Percentiles rank a stretch among this genome's conserved stretches.
These are phyloP conservation scores for Marchantia paleacea DNA, from an alignment of 225 moss, liverwort and hornwort species.

Conservation along the genomic window DNA sequence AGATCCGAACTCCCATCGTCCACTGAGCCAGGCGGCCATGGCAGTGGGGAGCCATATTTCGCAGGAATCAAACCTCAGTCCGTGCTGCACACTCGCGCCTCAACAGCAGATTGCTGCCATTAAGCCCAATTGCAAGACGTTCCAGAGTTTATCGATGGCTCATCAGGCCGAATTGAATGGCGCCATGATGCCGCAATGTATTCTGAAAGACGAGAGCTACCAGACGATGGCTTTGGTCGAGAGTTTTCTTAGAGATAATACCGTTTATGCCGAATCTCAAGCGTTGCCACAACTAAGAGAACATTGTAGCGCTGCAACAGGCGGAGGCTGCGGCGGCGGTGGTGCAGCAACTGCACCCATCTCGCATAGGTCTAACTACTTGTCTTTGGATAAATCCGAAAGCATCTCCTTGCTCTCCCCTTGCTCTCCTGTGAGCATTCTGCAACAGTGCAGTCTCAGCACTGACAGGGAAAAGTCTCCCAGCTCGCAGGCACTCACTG, in stretches of 20 bases:
- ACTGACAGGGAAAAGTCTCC: conserved; percentile 26
- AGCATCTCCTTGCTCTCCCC: conserved; percentile 39
- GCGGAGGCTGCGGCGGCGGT: background rate
- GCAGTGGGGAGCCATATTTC: conserved; percentile 2
- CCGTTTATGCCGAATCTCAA: conserved; percentile 31
- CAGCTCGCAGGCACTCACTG: conserved; percentile 31
- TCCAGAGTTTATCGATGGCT: conserved; percentile 8
- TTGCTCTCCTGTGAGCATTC: conserved; percentile 45
- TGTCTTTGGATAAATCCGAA: conserved; percentile 25
- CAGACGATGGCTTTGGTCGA: conserved; percentile 38
- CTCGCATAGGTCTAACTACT: conserved; percentile 19
- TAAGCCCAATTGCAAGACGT: conserved; percentile 18
- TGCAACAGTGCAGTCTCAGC: conserved; percentile 37
- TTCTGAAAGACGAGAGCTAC: conserved; percentile 34
- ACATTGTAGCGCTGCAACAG: background rate
- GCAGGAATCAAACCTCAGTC: background rate
- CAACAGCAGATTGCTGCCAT: conserved; percentile 15
- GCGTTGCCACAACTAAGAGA: conserved; percentile 35
- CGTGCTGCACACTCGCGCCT: background rate
- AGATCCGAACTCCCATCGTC: conserved; percentile 36
- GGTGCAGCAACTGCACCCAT: background rate
- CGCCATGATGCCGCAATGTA: conserved; percentile 10
- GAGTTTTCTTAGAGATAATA: conserved; percentile 36
- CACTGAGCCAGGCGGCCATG: conserved; percentile 26
- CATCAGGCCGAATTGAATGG: background rate